These are phyloP conservation scores for Austroboletus rostrupii DNA, from an alignment of 1,284 basidiomycete species.

Conservation along the genomic window DNA sequence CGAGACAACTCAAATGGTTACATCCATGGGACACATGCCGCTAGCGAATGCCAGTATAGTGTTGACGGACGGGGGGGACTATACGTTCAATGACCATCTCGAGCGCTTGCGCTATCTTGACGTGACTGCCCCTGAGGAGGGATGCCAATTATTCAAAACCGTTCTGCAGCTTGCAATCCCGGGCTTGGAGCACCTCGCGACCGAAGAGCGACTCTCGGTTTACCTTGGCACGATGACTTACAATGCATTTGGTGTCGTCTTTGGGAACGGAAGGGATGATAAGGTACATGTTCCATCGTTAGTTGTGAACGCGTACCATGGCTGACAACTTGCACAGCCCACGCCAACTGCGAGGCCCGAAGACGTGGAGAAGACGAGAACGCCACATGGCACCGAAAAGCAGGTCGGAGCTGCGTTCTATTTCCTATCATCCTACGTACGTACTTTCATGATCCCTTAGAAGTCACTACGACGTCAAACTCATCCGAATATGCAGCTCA, in stretches of 20 bases:
- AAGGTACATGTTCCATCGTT: conserved; percentile 43
- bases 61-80: conserved; percentile 49
- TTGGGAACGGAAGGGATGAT: conserved; percentile 60
- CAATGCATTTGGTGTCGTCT: conserved; percentile 70
- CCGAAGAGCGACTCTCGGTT: conserved; percentile 57
- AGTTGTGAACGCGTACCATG: conserved; percentile 1
- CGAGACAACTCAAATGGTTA: conserved; percentile 57
- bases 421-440: conserved; percentile 68
- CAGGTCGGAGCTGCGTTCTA: conserved; percentile 75
- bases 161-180: conserved; percentile 63
- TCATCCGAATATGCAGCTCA: conserved; percentile 35
- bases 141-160: conserved; percentile 47
- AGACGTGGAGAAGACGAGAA: conserved; percentile 67
- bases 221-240: conserved; percentile 69
- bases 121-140: conserved; percentile 43
- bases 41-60: conserved; percentile 37
- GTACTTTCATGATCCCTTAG: conserved; percentile 18
- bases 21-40: conserved; percentile 22
- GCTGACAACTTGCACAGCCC: conserved; percentile 41
- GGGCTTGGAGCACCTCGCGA: conserved; percentile 66
- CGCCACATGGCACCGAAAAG: conserved; percentile 64
- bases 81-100: conserved; percentile 68
- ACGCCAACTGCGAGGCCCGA: conserved; percentile 50
- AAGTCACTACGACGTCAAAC: not conserved
- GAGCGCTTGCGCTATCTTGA: conserved; percentile 70